Conservation (phyloP, 257 asterid species). For the Solanum acaule region DNA sequence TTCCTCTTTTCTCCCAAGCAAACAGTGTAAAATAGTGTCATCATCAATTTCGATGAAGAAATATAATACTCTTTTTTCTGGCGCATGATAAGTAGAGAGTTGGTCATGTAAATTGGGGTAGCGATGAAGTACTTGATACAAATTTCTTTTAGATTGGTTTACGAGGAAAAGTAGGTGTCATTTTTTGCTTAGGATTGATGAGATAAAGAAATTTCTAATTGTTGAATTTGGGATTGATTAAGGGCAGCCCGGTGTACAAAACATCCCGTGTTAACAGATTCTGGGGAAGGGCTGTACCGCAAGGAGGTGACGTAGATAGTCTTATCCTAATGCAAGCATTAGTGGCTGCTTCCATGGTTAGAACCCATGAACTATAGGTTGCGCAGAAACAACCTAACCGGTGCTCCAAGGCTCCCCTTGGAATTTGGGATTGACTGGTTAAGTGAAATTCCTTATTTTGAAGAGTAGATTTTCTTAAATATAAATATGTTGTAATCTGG, state of each 20-base stretch:
- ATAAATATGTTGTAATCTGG: background rate
- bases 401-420: background rate
- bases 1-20: background rate
- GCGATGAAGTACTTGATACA: background rate
- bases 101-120: background rate
- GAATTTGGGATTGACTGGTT: background rate
- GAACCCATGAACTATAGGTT: background rate
- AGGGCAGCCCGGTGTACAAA: background rate
- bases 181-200: background rate
- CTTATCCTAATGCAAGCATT: background rate
- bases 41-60: background rate
- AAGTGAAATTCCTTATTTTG: background rate
- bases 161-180: background rate
- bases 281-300: background rate
- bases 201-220: background rate
- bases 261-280: background rate
- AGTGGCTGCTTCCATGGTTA: background rate
- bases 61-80: background rate
- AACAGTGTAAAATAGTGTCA: background rate
- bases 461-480: background rate
- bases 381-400: background rate
- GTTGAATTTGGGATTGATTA: background rate
- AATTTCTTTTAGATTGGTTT: background rate
- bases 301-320: background rate
- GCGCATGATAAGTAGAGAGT: background rate